phyloP scores from a whole-genome alignment of 2,329 filamentous ascomycete genomes.

The Diaporthe amygdali region DNA sequence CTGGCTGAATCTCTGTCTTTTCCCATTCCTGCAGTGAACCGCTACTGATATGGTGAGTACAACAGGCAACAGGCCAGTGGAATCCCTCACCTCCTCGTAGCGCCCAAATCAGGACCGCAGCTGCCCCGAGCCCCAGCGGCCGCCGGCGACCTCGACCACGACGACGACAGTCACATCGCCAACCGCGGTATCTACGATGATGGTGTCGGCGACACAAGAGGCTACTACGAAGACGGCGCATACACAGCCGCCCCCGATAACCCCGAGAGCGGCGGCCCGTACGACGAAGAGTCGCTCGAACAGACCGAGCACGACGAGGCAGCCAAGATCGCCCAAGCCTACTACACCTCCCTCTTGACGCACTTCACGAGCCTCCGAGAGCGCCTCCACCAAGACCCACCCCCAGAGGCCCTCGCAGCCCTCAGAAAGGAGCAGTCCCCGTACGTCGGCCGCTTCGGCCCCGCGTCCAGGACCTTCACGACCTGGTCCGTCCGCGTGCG shows the following conservation, averaged over 20 bases:
- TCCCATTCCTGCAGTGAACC: slow-evolving; percentile 6
- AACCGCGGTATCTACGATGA: slow-evolving; percentile 54
- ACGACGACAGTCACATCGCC: slow-evolving; percentile 34
- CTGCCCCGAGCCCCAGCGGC: slow-evolving; percentile 46
- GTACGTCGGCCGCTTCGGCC: slow-evolving; percentile 58
- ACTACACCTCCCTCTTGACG: slow-evolving; percentile 68
- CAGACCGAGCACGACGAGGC: slow-evolving; percentile 35
- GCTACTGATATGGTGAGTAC: slow-evolving; percentile 58
- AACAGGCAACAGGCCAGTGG: slow-evolving; percentile 74
- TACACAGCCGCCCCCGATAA: slow-evolving; percentile 68
- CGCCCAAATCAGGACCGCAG: slow-evolving; percentile 60
- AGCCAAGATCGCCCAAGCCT: slow-evolving; percentile 62
- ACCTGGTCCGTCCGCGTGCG: slow-evolving; percentile 59
- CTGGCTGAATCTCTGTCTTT: slow-evolving; percentile 20
- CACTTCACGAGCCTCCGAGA: slow-evolving; percentile 71
- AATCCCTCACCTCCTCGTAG: slow-evolving; percentile 75
- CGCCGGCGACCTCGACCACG: slow-evolving; percentile 32
- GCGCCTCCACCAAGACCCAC: slow-evolving; percentile 62
- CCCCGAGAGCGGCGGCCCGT: slow-evolving; percentile 31
- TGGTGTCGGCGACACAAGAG: slow-evolving; percentile 59
- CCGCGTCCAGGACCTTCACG: slow-evolving; percentile 52
- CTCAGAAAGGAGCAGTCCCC: slow-evolving; percentile 43
- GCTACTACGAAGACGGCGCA: slow-evolving; percentile 79
- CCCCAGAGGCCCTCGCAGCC: slow-evolving; percentile 53
- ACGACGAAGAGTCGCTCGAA: slow-evolving; percentile 33